Percentiles rank a stretch among this genome's conserved stretches.
Evolutionary conservation across 768 basidiomycete genomes (phyloP).

Genomic region (Suillus cothurnatus): DNA sequence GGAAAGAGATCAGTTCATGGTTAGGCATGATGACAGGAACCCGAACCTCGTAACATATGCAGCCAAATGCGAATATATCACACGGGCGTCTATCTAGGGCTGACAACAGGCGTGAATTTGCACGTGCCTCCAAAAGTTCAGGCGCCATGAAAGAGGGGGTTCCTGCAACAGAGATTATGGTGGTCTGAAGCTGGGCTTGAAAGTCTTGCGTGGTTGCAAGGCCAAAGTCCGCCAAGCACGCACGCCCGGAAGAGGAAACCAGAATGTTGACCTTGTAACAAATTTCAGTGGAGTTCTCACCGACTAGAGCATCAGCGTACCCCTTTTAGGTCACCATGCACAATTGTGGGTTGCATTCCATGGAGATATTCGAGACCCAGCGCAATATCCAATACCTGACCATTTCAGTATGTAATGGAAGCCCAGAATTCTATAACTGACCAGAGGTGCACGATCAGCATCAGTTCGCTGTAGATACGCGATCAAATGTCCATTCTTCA

Average conservation of each 20-base stretch:
- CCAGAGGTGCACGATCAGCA: conserved; percentile 34
- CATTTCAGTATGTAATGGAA: conserved; percentile 7
- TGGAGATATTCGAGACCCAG: conserved; percentile 42
- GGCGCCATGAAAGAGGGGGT: conserved; percentile 32
- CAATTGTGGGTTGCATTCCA: conserved; percentile 38
- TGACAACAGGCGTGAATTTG: conserved; percentile 13
- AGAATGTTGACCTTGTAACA: conserved; percentile 30
- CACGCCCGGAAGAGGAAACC: conserved; percentile 24
- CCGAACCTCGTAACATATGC: conserved; percentile 36
- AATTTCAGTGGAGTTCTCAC: neutral
- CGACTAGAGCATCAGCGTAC: conserved; percentile 27
- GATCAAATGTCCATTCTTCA: conserved; percentile 31
- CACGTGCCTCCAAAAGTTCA: conserved; percentile 22
- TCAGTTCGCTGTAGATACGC: conserved; percentile 29
- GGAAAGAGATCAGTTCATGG: neutral
- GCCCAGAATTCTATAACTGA: conserved; percentile 18
- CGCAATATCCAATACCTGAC: conserved; percentile 40
- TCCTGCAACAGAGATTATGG: conserved; percentile 18
- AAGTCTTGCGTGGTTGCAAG: conserved; percentile 23
- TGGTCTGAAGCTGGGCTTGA: conserved; percentile 18
- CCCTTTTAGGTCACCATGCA: conserved; percentile 47
- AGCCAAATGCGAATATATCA: conserved; percentile 39
- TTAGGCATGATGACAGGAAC: neutral
- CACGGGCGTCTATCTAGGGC: conserved; percentile 28
- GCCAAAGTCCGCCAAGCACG: conserved; percentile 38